Evolutionary conservation across 768 basidiomycete species (phyloP).

Genomic region (Hortiboletus campestris): DNA sequence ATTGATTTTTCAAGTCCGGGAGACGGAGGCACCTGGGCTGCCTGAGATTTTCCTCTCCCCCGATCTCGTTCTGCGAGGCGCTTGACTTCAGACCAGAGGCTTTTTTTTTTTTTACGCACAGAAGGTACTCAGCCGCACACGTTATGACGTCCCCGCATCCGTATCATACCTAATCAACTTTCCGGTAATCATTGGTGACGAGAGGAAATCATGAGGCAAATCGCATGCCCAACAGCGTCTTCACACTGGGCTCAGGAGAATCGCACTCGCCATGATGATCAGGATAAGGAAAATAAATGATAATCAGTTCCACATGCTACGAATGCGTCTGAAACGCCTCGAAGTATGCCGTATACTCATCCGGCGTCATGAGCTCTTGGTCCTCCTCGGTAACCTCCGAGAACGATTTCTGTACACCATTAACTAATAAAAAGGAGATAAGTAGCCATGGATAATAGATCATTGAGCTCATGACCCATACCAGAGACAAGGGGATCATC

Average conservation of each 20-base stretch:
- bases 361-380: slow-evolving; percentile 89
- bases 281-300: neutral
- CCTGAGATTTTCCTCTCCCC: too few relatives aligned
- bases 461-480: slow-evolving; percentile 30
- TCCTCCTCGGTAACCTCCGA: slow-evolving; percentile 89
- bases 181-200: too few relatives aligned
- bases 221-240: neutral
- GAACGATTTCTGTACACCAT: slow-evolving; percentile 69
- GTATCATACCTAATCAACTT: too few relatives aligned
- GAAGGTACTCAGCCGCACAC: too few relatives aligned
- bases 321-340: slow-evolving; percentile 57
- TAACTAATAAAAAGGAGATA: slow-evolving; percentile 47
- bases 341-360: slow-evolving; percentile 85
- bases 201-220: too few relatives aligned
- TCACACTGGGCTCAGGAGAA: too few relatives aligned
- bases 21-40: too few relatives aligned
- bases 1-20: too few relatives aligned
- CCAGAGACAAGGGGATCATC: slow-evolving; percentile 73
- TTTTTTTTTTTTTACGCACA: too few relatives aligned
- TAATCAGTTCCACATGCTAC: slow-evolving; percentile 8
- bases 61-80: too few relatives aligned
- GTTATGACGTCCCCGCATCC: too few relatives aligned
- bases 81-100: too few relatives aligned
- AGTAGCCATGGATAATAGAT: neutral
- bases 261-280: neutral